Conservation (phyloP, 176 grass and related monocot genomes). For the Bromus sterilis region DNA sequence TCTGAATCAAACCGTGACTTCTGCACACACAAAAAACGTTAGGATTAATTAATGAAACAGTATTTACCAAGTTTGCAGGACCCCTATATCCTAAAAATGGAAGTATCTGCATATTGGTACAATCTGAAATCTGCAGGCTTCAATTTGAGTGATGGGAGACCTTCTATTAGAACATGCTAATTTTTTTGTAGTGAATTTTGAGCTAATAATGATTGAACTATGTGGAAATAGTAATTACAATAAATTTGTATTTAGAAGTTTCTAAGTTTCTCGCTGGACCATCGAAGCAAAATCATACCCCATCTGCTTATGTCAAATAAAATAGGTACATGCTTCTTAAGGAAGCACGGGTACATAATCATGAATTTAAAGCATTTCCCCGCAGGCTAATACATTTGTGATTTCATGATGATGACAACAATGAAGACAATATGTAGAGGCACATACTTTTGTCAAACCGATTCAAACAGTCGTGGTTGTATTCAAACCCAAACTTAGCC, state of each 20-base stretch:
- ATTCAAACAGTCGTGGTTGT: slow-evolving; percentile 85
- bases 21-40: no score
- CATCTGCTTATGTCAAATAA: background rate
- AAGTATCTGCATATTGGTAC: background rate
- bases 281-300: background rate
- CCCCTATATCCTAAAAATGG: background rate
- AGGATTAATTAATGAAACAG: background rate
- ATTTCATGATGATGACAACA: background rate
- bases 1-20: no score
- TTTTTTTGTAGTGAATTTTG: background rate
- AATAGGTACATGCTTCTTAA: background rate
- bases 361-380: background rate
- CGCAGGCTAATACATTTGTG: background rate
- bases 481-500: slow-evolving; percentile 93
- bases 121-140: background rate
- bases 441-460: slow-evolving; percentile 83
- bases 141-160: background rate
- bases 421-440: background rate
- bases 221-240: background rate
- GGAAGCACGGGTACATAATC: background rate
- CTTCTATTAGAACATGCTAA: background rate
- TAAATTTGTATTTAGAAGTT: background rate
- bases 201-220: background rate
- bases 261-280: background rate
- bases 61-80: no score